Conservation (phyloP, 1,139 yeast genomes). For the Nakaseomyces uthaithaninus region DNA sequence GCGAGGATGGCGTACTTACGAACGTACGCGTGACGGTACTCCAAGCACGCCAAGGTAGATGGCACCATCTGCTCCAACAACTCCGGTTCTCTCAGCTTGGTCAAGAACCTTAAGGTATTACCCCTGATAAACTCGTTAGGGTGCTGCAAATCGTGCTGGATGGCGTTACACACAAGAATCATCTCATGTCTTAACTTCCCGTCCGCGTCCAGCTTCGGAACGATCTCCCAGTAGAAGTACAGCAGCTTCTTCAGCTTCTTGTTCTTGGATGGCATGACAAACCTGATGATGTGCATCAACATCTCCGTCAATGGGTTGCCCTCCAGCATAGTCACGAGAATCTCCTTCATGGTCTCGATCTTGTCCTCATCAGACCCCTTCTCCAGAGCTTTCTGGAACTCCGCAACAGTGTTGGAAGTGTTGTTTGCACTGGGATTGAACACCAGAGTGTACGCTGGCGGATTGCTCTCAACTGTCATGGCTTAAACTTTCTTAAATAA, state of each 20-base stretch:
- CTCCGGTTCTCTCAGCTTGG: constrained; percentile 88
- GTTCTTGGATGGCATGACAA: constrained; percentile 90
- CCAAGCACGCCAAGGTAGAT: constrained; percentile 81
- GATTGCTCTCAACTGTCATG: constrained; percentile 20
- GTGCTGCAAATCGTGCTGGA: constrained; percentile 94
- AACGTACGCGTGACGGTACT: constrained; percentile 95
- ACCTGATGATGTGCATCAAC: constrained; percentile 93
- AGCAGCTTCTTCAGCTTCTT: constrained; percentile 86
- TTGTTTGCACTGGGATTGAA: constrained; percentile 66
- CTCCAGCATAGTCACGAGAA: constrained; percentile 78
- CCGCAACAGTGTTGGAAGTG: constrained; percentile 57
- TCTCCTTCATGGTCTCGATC: constrained; percentile 82
- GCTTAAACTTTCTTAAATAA: no score
- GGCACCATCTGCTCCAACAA: constrained; percentile 93
- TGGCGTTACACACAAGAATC: constrained; percentile 97
- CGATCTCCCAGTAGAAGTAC: constrained; percentile 97
- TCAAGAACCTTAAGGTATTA: constrained; percentile 82
- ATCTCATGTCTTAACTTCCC: constrained; percentile 96
- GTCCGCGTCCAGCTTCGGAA: constrained; percentile 79
- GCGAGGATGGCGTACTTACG: constrained; percentile 96
- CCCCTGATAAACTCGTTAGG: constrained; percentile 97
- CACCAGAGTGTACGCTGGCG: constrained; percentile 59
- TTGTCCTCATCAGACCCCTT: constrained; percentile 85
- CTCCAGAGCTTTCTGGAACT: constrained; percentile 73
- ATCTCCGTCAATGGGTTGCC: constrained; percentile 94